Base-by-base conservation (phyloP, 805 yeast species). In the Tetrapisispora arboricola region DNA sequence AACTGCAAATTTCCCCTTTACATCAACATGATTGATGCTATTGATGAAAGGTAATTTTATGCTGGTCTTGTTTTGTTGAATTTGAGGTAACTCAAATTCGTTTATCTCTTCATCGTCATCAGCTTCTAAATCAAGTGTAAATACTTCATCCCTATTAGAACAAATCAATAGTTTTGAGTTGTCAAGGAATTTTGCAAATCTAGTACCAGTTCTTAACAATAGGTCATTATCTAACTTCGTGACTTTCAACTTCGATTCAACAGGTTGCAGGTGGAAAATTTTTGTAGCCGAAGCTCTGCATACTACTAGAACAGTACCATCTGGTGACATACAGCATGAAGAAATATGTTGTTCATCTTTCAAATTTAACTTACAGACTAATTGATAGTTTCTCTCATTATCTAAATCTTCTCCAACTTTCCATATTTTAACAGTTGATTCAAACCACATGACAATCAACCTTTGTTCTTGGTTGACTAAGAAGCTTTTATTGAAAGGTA, bases 361-460 rank as follows among this genome's bases (percentile, higher is more conserved):
- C 44, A 81, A 63, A 2, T 73, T 65, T 51, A 84, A 55, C 61
- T 84, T 84, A 40, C 83, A 69, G 2, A 83, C 77, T 44, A 87
- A 60, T 43, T 72, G 74, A 54, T 55, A 63, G 42, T 53, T 54
- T 10, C 53, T 55, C 8, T 45, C 53, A n/a, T 51, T 42, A 10
- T 48, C 44, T 3, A 44, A 32, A 25, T 57, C 66, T 16, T 61
- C 58, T 18, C 63, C 64, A 16, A 85, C 54, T 46, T 63, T 66
- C 97, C 97, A 92, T 10, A 92, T 68, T 55, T 86, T 86, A 32
- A 90, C 73, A 3, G 73, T 68, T 56, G 83, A 87, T 49, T 83
- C 94, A 51, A 78, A 81, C 92, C 94, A 90, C 72, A 81, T 71
- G 7, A 76, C 70, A 21, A 90, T 60, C 19, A 78, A 61, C 44